Evolutionary conservation across 495 filamentous ascomycete species (phyloP).

Genomic region (Schizothecium vesticola): DNA sequence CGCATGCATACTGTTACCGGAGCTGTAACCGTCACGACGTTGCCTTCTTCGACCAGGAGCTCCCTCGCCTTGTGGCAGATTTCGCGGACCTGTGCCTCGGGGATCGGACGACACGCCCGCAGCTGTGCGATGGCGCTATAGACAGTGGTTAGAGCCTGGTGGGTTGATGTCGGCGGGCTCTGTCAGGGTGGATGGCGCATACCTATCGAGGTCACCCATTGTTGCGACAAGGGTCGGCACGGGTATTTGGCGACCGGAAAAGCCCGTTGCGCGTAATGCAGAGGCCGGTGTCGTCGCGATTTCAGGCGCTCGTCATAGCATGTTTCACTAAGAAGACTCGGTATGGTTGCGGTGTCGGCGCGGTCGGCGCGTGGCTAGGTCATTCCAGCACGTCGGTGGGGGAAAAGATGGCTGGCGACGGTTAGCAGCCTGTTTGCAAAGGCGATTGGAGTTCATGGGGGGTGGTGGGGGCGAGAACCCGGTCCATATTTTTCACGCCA

Average conservation of each 20-base stretch:
- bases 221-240: conserved; percentile 3
- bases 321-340: not conserved
- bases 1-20: conserved; percentile 68
- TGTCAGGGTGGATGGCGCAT: conserved; percentile 2
- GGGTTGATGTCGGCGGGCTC: not conserved
- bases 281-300: not conserved
- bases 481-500: not conserved
- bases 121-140: conserved; percentile 85
- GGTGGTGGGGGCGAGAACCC: not conserved
- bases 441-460: not conserved
- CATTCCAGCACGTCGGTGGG: not conserved
- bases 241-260: not conserved
- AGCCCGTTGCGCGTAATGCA: conserved; percentile 1
- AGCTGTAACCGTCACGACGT: conserved; percentile 92
- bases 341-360: not conserved
- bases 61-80: conserved; percentile 97
- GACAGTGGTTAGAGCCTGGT: not conserved
- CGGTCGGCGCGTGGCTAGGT: not conserved
- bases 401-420: not conserved
- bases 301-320: not conserved
- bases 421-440: not conserved
- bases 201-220: conserved; percentile 33
- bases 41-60: conserved; percentile 94
- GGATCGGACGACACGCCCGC: conserved; percentile 92
- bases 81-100: conserved; percentile 89